Base-by-base conservation (phyloP, 371 early-diverging fungal genomes). In the Rhizopus delemar region DNA sequence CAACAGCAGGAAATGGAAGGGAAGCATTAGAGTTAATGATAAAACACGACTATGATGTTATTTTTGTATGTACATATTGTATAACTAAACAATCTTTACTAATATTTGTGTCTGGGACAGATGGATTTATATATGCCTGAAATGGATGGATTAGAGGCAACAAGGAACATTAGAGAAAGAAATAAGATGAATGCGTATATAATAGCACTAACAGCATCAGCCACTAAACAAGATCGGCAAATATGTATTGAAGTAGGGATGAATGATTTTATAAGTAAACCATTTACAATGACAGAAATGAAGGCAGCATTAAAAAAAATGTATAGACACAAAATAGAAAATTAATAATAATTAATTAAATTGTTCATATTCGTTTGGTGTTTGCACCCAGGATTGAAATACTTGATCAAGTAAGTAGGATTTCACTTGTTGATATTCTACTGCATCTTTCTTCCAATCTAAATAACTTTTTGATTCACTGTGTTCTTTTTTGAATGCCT, bases 221-320 rank as follows among this genome's bases (percentile, higher is more conserved):
- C 83, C 0, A 80, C 82, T 51, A 74, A 66, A 16, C 73, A 80
- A 33, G 85, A 85, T 63, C 70, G 81, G 31, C 76, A 83, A 45
- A 81, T 80, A 3, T 85, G 85, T 59, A 81, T 82, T 57, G 79
- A 83, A 43, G 81, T 83, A 3, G 85, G 85, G 2, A 82, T 85
- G 85, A 80, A 85, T 34, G 85, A 83, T 36, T 85, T 82, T 51
- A 81, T 85, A 57, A 78, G 80, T 45, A 85, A 85, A 46, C 85
- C 85, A 7, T 82, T 82, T 51, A 80, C 77, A 5, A 69, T 80
- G 67, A 61, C 74, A 60, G 85, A 85, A 61, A 79, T 85, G 82
- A 81, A 80, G 55, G 60, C 73, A 15, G 65, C 75, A 1, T 48
- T 80, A 29, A 74, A 73, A 33, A 74, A 62, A 48, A 29, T 48